Base-by-base conservation (phyloP, 495 filamentous ascomycete species). In the Neurospora sublineolata region DNA sequence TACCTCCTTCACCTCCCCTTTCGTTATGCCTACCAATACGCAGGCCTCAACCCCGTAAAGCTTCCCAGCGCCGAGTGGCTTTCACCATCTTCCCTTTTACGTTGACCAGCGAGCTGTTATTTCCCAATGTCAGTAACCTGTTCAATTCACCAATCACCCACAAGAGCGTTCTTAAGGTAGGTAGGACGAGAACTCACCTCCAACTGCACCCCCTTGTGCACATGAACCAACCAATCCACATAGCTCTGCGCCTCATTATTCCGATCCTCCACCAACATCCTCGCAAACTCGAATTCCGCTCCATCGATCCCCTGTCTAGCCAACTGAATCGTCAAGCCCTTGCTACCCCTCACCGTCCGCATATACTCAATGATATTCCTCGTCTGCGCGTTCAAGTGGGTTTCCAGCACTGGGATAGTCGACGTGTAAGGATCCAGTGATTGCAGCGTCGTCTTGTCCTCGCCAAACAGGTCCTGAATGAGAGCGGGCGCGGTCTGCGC, bases 221-320 rank as follows among this genome's bases (percentile, higher is more conserved):
- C 83, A 82, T 97, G 93, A 70, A 99, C 95, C 80, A 99, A 81
- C 95, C 95, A 99, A 82, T 99, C 95, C 20, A 98, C 95, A 82
- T 99, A 98, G 75, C 91, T 94, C 80, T 94, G 93, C 39, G 95
- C 95, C 81, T 99, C 95, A 74, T 96, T 97, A 80, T 98, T 98
- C 74, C 95, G 87, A 78, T 99, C 95, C 82, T 99, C 95, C 68
- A 97, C 88, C 74, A 99, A 81, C 79, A 94, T 82, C 52, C 93
- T 84, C 46, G 96, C 95, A 82, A 97, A 99, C 81, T 99, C 95
- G 74, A 92, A 97, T 81, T 99, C 95, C 2, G 94, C 93, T 0
- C 95, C 95, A 76, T 99, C 95, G 3, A 98, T 83, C 1, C 94
- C 94, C 82, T 99, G 95, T 36, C 95, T 85, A 8, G 95, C 95